Percentiles rank a stretch among this genome's conserved stretches.
Conservation (phyloP, 495 filamentous ascomycete genomes). For the Penicillium argentinense region DNA sequence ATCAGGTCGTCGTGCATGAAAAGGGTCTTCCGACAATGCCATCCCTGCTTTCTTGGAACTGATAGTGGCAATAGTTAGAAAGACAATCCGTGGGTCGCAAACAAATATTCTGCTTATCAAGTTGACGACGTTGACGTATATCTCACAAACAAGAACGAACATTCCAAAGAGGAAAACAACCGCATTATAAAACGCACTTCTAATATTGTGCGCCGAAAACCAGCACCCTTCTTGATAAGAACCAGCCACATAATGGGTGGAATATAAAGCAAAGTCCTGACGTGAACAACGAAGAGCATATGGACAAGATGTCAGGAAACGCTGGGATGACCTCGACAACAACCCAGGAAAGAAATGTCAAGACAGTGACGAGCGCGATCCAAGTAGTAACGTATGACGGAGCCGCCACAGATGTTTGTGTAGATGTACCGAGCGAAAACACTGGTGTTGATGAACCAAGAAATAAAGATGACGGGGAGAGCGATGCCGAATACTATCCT, state of each 20-base stretch:
- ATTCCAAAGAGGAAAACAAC: conserved; percentile 31
- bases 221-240: conserved; percentile 40
- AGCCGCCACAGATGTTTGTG: conserved; percentile 43
- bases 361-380: conserved; percentile 47
- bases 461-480: conserved; percentile 5
- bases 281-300: conserved; percentile 57
- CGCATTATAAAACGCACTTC: conserved; percentile 5
- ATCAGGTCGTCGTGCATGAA: no score
- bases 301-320: conserved; percentile 60
- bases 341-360: conserved; percentile 60
- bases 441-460: conserved; percentile 1
- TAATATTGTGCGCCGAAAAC: conserved; percentile 16
- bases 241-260: conserved; percentile 64
- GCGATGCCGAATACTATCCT: conserved; percentile 71
- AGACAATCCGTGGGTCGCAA: no score
- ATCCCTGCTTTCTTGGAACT: no score
- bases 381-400: conserved; percentile 54
- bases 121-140: conserved; percentile 50
- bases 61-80: no score
- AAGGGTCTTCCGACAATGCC: no score
- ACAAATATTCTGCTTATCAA: no score
- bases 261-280: conserved; percentile 64
- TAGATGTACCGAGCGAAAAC: neutral
- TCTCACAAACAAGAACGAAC: conserved; percentile 51
- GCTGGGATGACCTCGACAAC: conserved; percentile 66